Base-by-base conservation (phyloP, 495 filamentous ascomycete genomes). In the Aspergillus ellipticus region DNA sequence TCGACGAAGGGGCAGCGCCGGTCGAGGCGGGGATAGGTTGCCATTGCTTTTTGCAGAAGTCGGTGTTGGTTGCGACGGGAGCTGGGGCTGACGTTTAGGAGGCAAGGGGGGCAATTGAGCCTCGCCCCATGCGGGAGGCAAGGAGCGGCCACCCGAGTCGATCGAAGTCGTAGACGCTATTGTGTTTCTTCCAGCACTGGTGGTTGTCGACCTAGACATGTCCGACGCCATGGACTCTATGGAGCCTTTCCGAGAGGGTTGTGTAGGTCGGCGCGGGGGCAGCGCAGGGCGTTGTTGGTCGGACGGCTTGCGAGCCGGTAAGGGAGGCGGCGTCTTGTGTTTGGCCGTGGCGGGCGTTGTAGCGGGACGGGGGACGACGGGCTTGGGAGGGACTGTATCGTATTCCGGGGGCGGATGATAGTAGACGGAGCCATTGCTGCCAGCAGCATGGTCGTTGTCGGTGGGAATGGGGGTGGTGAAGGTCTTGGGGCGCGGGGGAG, bases 271-370 rank as follows among this genome's bases (percentile, higher is more conserved):
- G 17, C 74, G 74, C 6, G 71, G 66, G 22, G 74, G 62, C 22
- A 75, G 61, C 19, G 73, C 56, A 8, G 82, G 77, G 15, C 72
- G 69, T 22, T 58, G 57, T 51, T 73, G 74, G n/a, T 64, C 61
- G 49, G 66, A 76, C 55, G 54, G 64, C 65, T 70, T 76, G 54
- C 81, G 74, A 22, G 76, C 72, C 21, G 82, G 81, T 49, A 83
- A 68, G 15, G 73, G 81, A 24, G 83, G 83, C 49, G 83, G 73
- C 19, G 66, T 46, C 49, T 69, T 72, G 20, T 47, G 66, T 76
- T 69, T 69, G 64, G 45, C 69, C 68, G 46, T 63, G 59, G 53
- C 53, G 26, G 66, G 51, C 13, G 55, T 51, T 19, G 65, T 49
- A 49, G 63, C 58, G 33, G 67, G 58, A 11, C 49, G 66, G 29